Conservation (phyloP, 2,329 filamentous ascomycete genomes). For the Aspergillus floridensis region DNA sequence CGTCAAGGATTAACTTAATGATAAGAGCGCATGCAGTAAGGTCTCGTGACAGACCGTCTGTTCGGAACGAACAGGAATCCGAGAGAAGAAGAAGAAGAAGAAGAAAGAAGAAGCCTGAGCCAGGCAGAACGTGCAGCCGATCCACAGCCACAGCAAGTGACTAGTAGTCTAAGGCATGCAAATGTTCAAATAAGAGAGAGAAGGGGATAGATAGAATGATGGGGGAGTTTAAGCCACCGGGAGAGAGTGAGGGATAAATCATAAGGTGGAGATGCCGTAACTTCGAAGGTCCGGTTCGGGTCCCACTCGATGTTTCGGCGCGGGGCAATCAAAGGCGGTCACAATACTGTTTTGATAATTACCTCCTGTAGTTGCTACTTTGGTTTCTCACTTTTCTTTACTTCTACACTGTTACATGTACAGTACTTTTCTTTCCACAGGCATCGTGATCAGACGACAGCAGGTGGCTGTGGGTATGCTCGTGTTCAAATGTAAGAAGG, state of each 20-base stretch:
- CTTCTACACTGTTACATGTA: too few species aligned
- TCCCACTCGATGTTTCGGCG: not conserved
- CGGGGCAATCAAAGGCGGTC: not conserved
- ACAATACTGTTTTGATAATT: not conserved
- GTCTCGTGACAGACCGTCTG: not conserved
- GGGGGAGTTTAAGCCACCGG: not conserved
- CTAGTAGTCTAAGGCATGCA: not conserved
- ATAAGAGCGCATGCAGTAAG: not conserved
- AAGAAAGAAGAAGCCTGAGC: too few species aligned
- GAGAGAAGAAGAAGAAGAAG: not conserved
- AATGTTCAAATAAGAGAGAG: not conserved
- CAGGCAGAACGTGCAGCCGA: not conserved
- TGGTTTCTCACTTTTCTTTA: too few species aligned
- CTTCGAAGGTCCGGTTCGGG: not conserved
- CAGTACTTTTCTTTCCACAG: too few species aligned
- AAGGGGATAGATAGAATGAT: not conserved
- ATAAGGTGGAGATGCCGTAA: not conserved
- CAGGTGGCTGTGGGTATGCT: too few species aligned
- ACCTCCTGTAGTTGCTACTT: too few species aligned
- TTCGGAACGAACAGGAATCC: not conserved
- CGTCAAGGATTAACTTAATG: not conserved
- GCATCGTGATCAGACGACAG: too few species aligned
- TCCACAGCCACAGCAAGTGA: not conserved
- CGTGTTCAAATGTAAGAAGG: not conserved
- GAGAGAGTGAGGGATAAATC: not conserved